Evolutionary conservation across 352 stramenopile species (phyloP).

Genomic region (Aphanomyces astaci): DNA sequence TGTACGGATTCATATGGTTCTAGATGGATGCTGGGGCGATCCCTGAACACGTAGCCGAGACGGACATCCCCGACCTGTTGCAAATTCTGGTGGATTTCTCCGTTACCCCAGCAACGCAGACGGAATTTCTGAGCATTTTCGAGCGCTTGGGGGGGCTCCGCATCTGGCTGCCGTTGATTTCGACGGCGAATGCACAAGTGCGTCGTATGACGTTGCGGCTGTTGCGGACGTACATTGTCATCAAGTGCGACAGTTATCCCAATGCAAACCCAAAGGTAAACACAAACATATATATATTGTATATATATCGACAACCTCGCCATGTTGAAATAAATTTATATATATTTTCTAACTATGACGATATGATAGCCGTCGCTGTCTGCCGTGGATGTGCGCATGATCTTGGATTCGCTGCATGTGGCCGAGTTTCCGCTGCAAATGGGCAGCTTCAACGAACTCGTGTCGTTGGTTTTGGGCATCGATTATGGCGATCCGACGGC

Average conservation of each 20-base stretch:
- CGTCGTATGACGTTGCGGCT: conserved; percentile 75
- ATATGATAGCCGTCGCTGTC: conserved; percentile 36
- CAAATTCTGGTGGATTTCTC: conserved; percentile 73
- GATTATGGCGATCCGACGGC: conserved; percentile 16
- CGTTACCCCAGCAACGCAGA: conserved; percentile 54
- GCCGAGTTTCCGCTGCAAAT: conserved; percentile 57
- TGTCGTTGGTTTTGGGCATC: conserved; percentile 65
- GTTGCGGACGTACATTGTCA: conserved; percentile 65
- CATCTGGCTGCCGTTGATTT: conserved; percentile 74
- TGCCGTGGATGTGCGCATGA: conserved; percentile 67
- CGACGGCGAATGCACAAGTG: conserved; percentile 60
- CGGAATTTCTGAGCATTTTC: conserved; percentile 66
- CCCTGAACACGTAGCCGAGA: conserved; percentile 65
- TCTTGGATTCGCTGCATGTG: conserved; percentile 69
- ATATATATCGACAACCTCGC: no score
- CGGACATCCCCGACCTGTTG: conserved; percentile 64
- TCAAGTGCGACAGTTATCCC: conserved; percentile 57
- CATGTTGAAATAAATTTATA: no score
- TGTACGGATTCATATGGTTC: background rate
- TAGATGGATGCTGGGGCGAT: conserved; percentile 55
- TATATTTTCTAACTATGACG: no score
- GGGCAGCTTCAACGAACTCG: conserved; percentile 72
- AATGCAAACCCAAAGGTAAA: conserved; percentile 18
- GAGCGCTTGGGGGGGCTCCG: conserved; percentile 62
- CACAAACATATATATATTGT: no score